These are phyloP conservation scores for Eurotiales sp. DNA, from an alignment of 2,329 filamentous ascomycete species.

Conservation along the genomic window DNA sequence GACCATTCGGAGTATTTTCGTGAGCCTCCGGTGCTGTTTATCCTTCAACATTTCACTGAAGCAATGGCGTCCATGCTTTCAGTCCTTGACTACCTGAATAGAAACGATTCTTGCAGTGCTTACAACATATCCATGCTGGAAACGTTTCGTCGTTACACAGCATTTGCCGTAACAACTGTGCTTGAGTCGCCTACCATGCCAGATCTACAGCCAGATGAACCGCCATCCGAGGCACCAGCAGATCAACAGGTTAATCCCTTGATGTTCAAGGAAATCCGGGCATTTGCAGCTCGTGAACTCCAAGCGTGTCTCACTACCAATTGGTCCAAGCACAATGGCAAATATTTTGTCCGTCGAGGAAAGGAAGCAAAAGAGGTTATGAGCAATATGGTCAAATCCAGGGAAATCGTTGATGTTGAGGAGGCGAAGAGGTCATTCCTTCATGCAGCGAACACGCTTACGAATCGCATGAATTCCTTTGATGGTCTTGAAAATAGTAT, in stretches of 20 bases:
- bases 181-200: constrained; percentile 18
- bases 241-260: constrained; percentile 3
- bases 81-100: constrained; percentile 47
- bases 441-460: constrained; percentile 21
- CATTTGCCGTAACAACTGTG: constrained; percentile 31
- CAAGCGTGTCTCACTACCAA: constrained; percentile 40
- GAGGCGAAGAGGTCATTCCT: constrained; percentile 21
- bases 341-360: constrained; percentile 47
- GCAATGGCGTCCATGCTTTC: constrained; percentile 40
- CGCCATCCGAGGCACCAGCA: neutral
- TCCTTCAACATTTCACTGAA: constrained; percentile 37
- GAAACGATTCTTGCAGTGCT: constrained; percentile 25
- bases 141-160: constrained; percentile 38
- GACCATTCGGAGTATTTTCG: constrained; percentile 31
- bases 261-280: constrained; percentile 24
- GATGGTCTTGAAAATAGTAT: constrained; percentile 16
- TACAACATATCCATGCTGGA: constrained; percentile 30
- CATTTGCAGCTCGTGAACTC: constrained; percentile 41
- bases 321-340: constrained; percentile 45
- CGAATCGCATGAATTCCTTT: constrained; percentile 18
- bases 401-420: constrained; percentile 19
- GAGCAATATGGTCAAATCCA: constrained; percentile 28
- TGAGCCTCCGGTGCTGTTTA: constrained; percentile 37
- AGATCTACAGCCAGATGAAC: constrained; percentile 4
- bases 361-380: constrained; percentile 43